Percentiles rank a stretch among this genome's conserved stretches.
Evolutionary conservation across 805 yeast genomes (phyloP).

Genomic region (Starmerella asiatica): DNA sequence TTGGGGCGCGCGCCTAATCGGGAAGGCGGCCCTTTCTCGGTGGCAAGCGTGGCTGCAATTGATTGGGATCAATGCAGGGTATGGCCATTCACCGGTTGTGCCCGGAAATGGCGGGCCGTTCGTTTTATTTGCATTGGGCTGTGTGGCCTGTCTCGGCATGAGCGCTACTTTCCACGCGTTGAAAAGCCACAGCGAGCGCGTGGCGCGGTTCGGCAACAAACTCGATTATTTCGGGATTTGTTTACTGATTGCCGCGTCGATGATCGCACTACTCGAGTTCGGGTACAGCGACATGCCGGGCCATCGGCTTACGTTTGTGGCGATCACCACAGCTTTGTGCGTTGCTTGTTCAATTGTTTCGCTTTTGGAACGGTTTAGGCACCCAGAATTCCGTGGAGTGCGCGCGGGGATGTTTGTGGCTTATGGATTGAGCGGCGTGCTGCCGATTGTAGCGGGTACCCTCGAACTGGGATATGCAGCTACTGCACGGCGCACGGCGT

Average conservation of each 20-base stretch:
- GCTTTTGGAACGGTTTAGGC: slow-evolving; percentile 50
- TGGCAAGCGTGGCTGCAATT: not conserved
- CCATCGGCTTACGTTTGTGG: slow-evolving; percentile 25
- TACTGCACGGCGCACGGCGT: slow-evolving; percentile 39
- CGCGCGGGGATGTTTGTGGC: slow-evolving; percentile 66
- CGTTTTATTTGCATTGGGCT: slow-evolving; percentile 43
- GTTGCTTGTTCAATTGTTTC: slow-evolving; percentile 48
- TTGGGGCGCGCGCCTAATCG: not conserved
- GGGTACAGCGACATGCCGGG: slow-evolving; percentile 31
- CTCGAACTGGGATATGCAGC: slow-evolving; percentile 36
- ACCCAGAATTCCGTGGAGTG: slow-evolving; percentile 57
- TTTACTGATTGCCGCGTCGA: slow-evolving; percentile 50
- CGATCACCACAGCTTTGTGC: slow-evolving; percentile 45
- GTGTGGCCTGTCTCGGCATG: slow-evolving; percentile 44
- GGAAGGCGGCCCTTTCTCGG: not conserved
- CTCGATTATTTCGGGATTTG: slow-evolving; percentile 68
- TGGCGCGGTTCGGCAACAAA: slow-evolving; percentile 47
- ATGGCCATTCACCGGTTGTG: not conserved
- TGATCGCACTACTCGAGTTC: slow-evolving; percentile 38
- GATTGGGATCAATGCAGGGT: slow-evolving; percentile 5
- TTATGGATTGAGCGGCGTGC: slow-evolving; percentile 64
- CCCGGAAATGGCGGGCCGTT: slow-evolving; percentile 29
- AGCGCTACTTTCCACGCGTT: slow-evolving; percentile 55
- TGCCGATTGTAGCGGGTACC: slow-evolving; percentile 53
- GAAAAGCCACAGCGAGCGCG: slow-evolving; percentile 49